Conservation (phyloP, 495 filamentous ascomycete genomes). For the Trichoderma erinaceum region DNA sequence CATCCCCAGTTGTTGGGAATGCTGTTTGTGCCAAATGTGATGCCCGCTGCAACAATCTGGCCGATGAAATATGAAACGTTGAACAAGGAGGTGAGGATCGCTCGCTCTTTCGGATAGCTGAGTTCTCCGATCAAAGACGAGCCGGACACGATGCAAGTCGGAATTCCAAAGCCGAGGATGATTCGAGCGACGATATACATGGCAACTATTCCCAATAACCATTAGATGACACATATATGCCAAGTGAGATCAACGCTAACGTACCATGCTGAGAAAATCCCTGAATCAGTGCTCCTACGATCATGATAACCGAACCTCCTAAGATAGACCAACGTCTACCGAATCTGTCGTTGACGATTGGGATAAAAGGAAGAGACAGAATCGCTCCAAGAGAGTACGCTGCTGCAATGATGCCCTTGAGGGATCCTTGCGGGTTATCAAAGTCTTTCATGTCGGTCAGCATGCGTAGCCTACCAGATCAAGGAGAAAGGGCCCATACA, state of each 20-base stretch:
- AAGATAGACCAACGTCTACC: slow-evolving; percentile 53
- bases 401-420: slow-evolving; percentile 41
- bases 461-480: neutral
- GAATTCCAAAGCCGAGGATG: slow-evolving; percentile 59
- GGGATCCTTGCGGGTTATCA: slow-evolving; percentile 30
- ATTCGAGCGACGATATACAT: slow-evolving; percentile 65
- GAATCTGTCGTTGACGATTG: slow-evolving; percentile 52
- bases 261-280: slow-evolving; percentile 37
- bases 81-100: slow-evolving; percentile 61
- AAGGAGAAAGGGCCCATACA: slow-evolving; percentile 33
- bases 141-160: slow-evolving; percentile 58
- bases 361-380: slow-evolving; percentile 51
- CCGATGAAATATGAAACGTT: slow-evolving; percentile 61
- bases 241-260: slow-evolving; percentile 7
- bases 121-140: slow-evolving; percentile 61
- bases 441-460: slow-evolving; percentile 29
- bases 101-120: slow-evolving; percentile 59
- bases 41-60: slow-evolving; percentile 54
- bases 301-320: slow-evolving; percentile 51
- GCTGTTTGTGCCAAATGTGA: slow-evolving; percentile 53
- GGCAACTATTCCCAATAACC: slow-evolving; percentile 23
- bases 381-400: slow-evolving; percentile 53
- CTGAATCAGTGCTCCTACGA: slow-evolving; percentile 50
- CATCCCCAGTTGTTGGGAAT: slow-evolving; percentile 55
- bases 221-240: neutral